A percentile compares a stretch with the other conserved stretches of the same genome.
These are phyloP conservation scores for Colletotrichum sp. DNA, from an alignment of 2,329 filamentous ascomycete species.

Conservation along the genomic window DNA sequence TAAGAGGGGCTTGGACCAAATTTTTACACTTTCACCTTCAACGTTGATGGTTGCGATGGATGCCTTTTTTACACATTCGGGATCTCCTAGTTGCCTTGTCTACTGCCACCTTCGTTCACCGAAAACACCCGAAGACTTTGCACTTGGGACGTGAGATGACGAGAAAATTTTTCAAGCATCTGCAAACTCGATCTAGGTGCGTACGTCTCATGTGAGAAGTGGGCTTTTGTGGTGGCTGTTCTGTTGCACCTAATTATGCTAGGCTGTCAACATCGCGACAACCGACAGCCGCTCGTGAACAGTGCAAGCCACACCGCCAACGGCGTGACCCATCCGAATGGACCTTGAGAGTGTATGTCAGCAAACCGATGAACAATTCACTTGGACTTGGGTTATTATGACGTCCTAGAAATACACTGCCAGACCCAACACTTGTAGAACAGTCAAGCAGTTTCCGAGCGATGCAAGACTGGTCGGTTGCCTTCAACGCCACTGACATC, in stretches of 20 bases:
- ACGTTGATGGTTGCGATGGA: neutral
- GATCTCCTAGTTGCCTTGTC: neutral
- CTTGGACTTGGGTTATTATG: neutral
- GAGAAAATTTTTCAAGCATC: neutral
- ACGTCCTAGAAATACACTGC: neutral
- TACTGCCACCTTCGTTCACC: neutral
- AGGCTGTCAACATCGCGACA: neutral
- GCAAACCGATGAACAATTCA: neutral
- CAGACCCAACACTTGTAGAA: neutral
- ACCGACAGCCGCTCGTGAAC: neutral
- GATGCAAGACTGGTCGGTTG: neutral
- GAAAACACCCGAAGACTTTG: neutral
- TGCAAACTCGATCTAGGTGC: neutral
- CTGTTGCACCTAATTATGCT: neutral
- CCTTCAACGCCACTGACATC: neutral
- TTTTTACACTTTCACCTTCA: neutral
- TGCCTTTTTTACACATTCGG: neutral
- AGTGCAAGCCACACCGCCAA: neutral
- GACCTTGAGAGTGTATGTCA: neutral
- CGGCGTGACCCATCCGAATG: neutral
- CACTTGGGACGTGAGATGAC: neutral
- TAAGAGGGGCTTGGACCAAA: neutral
- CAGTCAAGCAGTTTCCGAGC: neutral
- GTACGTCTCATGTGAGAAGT: neutral
- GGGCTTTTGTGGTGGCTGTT: neutral